phyloP scores from a whole-genome alignment of 305 asterid genomes.

The Fraxinus sp. region DNA sequence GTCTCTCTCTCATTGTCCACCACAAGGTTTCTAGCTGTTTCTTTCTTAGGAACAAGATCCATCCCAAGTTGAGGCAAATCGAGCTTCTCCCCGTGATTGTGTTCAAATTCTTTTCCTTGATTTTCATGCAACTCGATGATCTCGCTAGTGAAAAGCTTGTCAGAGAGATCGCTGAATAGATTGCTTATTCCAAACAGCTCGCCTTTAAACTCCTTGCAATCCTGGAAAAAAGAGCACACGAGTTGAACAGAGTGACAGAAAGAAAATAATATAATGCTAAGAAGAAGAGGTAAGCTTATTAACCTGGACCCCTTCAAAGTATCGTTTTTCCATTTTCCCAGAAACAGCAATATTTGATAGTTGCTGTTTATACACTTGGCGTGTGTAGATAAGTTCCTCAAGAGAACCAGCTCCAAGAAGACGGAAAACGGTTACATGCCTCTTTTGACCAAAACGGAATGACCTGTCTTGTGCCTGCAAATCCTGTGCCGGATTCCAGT shows the following conservation, averaged over 20 bases:
- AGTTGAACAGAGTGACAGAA: background rate
- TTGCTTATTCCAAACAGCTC: slow-evolving; percentile 92
- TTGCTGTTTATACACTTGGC: slow-evolving; percentile 97
- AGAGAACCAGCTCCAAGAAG: slow-evolving; percentile 96
- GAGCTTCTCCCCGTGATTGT: slow-evolving; percentile 26
- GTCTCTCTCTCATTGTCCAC: slow-evolving; percentile 27
- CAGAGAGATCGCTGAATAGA: slow-evolving; percentile 84
- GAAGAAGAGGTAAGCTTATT: slow-evolving; percentile 1
- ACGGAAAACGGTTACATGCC: slow-evolving; percentile 90
- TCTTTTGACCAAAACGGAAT: slow-evolving; percentile 85
- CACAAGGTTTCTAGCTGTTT: slow-evolving; percentile 18
- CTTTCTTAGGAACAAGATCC: slow-evolving; percentile 37
- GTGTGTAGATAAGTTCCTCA: slow-evolving; percentile 85
- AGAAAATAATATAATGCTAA: background rate
- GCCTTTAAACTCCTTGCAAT: slow-evolving; percentile 79
- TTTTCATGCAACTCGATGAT: slow-evolving; percentile 63
- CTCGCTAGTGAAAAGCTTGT: slow-evolving; percentile 88
- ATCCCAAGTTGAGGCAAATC: slow-evolving; percentile 38
- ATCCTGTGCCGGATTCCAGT: slow-evolving; percentile 99
- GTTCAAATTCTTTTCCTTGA: slow-evolving; percentile 34
- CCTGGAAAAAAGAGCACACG: slow-evolving; percentile 44
- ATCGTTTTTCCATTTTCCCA: slow-evolving; percentile 86
- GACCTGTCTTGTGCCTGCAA: slow-evolving; percentile 98
- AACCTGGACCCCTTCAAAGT: slow-evolving; percentile 99
- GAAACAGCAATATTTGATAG: slow-evolving; percentile 85